Base-by-base conservation (phyloP, 2,329 filamentous ascomycete species). In the Aspergillus viridinutans region DNA sequence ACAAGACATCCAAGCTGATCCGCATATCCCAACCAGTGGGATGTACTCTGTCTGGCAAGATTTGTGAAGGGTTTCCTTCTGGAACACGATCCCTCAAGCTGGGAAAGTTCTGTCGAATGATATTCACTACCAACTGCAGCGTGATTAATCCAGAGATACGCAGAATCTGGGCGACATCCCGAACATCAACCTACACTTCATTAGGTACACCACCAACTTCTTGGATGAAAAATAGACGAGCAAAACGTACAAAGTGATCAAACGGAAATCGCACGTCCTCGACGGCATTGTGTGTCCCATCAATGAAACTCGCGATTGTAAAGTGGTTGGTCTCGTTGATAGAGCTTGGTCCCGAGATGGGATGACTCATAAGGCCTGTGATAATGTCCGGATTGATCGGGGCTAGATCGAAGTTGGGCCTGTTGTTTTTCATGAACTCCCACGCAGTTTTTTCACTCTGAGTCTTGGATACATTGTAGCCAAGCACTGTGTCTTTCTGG, bases 71-170 rank as follows among this genome's bases (percentile, higher is more conserved):
- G 17, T 78, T 76, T 1, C 77, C 73, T 1, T 67, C 73, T 0
- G 83, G 83, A 59, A 85, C 62, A 56, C 72, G 71, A 49, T 80
- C 78, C 26, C 66, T 70, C 42, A 82, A 75, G 55, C 82, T 79
- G 1, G 82, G 81, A 64, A 85, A 84, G 59, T 76, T 72, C 56
- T 71, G 70, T 52, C 78, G 73, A 49, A 81, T 74, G 7, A 76
- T 69, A 12, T 74, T 72, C 14, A 73, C 75, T 48, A 85, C 53
- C 76, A 68, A 4, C 72, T 72, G 69, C 83, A 81, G 57, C 65
- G 74, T 68, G 77, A 84, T 64, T 69, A 71, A 8, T 1, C 81
- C 81, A 0, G 74, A 74, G 1, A 77, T 78, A 7, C 78, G 73
- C 60, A 85, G 80, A 26, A 54, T 54, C 9, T 40, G 52, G 0